Conservation (phyloP, 1,284 basidiomycete genomes). For the Serendipita sp. region DNA sequence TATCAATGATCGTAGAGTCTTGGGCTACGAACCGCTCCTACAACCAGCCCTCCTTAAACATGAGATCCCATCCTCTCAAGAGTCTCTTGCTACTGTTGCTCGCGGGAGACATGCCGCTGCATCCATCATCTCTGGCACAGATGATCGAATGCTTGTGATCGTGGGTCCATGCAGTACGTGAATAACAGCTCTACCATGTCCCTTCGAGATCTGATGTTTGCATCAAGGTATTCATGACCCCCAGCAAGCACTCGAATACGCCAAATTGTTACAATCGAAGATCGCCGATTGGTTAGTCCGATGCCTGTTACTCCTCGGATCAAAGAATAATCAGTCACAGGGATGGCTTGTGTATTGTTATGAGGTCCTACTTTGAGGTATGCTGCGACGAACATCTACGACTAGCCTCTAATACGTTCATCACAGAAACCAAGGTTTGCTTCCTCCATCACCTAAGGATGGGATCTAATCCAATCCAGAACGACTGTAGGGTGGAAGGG, state of each 20-base stretch:
- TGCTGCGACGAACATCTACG: neutral
- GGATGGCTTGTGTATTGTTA: constrained; percentile 86
- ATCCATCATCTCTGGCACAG: constrained; percentile 64
- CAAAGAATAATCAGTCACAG: constrained; percentile 49
- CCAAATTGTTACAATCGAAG: constrained; percentile 48
- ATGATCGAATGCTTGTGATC: constrained; percentile 80
- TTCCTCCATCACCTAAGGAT: neutral
- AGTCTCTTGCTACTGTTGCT: constrained; percentile 26
- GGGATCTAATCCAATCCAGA: constrained; percentile 22
- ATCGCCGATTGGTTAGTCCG: neutral
- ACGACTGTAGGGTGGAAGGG: constrained; percentile 99
- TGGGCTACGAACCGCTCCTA: constrained; percentile 72
- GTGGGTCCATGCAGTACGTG: constrained; percentile 33
- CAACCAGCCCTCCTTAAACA: constrained; percentile 80
- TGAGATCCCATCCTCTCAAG: constrained; percentile 52
- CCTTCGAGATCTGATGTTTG: constrained; percentile 2
- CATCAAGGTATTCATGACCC: constrained; percentile 74
- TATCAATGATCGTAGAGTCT: constrained; percentile 2
- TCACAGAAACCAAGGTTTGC: neutral
- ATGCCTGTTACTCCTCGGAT: no score
- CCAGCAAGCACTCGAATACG: constrained; percentile 74
- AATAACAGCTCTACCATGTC: constrained; percentile 11
- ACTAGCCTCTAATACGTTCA: neutral
- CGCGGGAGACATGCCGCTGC: neutral
- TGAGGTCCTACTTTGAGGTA: constrained; percentile 79